phyloP scores from a whole-genome alignment of 2,329 filamentous ascomycete genomes.

The Colletotrichum godetiae region DNA sequence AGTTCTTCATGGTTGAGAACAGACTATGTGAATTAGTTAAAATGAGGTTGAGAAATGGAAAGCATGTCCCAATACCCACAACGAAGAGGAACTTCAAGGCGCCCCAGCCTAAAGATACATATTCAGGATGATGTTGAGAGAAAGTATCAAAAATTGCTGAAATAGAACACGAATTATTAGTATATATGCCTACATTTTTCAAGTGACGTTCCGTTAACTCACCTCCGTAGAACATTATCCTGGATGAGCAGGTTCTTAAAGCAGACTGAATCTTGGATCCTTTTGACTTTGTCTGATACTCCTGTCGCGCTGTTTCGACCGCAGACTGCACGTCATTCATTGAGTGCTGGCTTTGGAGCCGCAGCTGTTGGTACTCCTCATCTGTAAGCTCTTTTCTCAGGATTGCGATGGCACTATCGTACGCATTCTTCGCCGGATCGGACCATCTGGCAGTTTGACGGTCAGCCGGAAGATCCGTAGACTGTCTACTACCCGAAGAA shows the following conservation, averaged over 20 bases:
- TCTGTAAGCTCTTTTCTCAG: background rate
- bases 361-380: background rate
- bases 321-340: slow-evolving; percentile 2
- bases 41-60: fast-evolving
- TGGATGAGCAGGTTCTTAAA: slow-evolving; percentile 1
- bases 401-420: background rate
- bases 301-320: background rate
- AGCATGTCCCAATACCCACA: background rate
- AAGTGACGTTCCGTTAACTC: background rate
- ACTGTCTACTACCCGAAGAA: background rate
- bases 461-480: background rate
- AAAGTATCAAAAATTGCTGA: slow-evolving; percentile 10
- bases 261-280: background rate
- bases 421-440: slow-evolving; percentile 6
- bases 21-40: background rate
- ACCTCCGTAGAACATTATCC: slow-evolving; percentile 18
- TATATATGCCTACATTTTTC: too few relatives aligned
- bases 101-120: slow-evolving; percentile 7
- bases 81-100: slow-evolving; percentile 6
- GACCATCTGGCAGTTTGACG: background rate
- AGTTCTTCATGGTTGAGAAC: slow-evolving; percentile 13
- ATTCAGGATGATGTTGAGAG: slow-evolving; percentile 7
- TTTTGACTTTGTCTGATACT: background rate
- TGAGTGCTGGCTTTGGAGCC: background rate
- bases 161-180: background rate